Percentiles rank a stretch among this genome's conserved stretches.
phyloP scores from a whole-genome alignment of 2,329 filamentous ascomycete genomes.

The Alternaria postmessia region DNA sequence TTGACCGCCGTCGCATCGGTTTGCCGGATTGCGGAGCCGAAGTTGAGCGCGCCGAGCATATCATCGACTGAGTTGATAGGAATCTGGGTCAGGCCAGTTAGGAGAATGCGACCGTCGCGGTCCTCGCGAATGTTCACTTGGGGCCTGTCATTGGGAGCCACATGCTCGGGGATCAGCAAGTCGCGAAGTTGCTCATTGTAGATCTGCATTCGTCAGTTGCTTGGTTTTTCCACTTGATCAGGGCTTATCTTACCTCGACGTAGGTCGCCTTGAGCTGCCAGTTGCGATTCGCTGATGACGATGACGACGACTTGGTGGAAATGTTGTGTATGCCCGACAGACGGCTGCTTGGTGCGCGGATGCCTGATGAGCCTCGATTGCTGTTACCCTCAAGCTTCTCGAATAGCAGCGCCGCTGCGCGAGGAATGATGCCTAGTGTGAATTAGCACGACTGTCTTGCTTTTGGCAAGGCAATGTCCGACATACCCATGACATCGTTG shows the following conservation, averaged over 20 bases:
- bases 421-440: constrained; percentile 88
- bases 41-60: constrained; percentile 85
- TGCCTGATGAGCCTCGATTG: constrained; percentile 72
- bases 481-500: constrained; percentile 77
- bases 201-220: constrained; percentile 66
- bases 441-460: constrained; percentile 21
- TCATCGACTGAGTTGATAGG: constrained; percentile 92
- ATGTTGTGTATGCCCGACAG: constrained; percentile 69
- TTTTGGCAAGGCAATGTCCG: background rate
- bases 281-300: constrained; percentile 68
- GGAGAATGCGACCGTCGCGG: constrained; percentile 88
- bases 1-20: constrained; percentile 98
- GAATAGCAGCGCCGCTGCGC: constrained; percentile 85
- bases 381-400: constrained; percentile 77
- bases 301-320: constrained; percentile 53
- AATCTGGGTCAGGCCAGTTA: constrained; percentile 88
- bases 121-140: constrained; percentile 94
- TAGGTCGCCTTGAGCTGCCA: constrained; percentile 96
- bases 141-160: constrained; percentile 73
- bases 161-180: constrained; percentile 79
- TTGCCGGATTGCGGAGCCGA: constrained; percentile 92
- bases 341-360: constrained; percentile 68
- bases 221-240: background rate
- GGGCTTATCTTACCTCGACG: constrained; percentile 64
- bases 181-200: constrained; percentile 97